phyloP scores from a whole-genome alignment of 2,329 filamentous ascomycete species.

The Aotearoamyces nothofagi region DNA sequence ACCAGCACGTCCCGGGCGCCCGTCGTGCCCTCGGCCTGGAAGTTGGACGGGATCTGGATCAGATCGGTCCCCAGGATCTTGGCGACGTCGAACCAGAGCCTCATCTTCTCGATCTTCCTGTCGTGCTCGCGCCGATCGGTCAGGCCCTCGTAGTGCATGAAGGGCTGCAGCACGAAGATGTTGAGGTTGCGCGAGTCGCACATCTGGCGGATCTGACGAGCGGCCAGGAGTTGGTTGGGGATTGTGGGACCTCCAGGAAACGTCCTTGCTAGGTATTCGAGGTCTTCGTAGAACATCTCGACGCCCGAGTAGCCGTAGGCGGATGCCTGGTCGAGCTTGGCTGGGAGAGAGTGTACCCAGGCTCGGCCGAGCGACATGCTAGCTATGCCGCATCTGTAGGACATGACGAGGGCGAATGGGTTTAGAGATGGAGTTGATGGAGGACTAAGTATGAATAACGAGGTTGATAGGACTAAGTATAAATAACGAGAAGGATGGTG shows the following conservation, averaged over 20 bases:
- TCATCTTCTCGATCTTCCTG: slow-evolving; percentile 43
- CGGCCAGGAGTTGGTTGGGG: slow-evolving; percentile 33
- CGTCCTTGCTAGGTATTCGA: slow-evolving; percentile 40
- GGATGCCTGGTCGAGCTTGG: slow-evolving; percentile 54
- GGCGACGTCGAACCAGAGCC: slow-evolving; percentile 54
- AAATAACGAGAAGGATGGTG: too few species aligned
- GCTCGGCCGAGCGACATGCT: slow-evolving; percentile 65
- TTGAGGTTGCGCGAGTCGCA: slow-evolving; percentile 40
- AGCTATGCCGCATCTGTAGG: slow-evolving; percentile 50
- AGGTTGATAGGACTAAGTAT: too few species aligned
- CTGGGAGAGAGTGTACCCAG: slow-evolving; percentile 47
- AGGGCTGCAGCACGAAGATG: slow-evolving; percentile 60
- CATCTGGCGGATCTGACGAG: slow-evolving; percentile 36
- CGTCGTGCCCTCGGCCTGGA: slow-evolving; percentile 26
- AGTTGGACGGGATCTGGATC: slow-evolving; percentile 61
- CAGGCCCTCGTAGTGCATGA: slow-evolving; percentile 64
- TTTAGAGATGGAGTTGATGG: too few species aligned
- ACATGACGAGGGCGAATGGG: slow-evolving; percentile 23
- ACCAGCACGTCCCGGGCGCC: slow-evolving; percentile 40
- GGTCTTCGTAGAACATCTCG: slow-evolving; percentile 65
- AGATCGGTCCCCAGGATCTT: slow-evolving; percentile 50
- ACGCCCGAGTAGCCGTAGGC: slow-evolving; percentile 50
- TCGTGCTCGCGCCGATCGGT: slow-evolving; percentile 42
- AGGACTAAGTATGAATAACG: too few species aligned
- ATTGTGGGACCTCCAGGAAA: slow-evolving; percentile 26